These are phyloP conservation scores for Vitis hybrid DNA, from an alignment of 177 flowering plant genomes.

Conservation along the genomic window DNA sequence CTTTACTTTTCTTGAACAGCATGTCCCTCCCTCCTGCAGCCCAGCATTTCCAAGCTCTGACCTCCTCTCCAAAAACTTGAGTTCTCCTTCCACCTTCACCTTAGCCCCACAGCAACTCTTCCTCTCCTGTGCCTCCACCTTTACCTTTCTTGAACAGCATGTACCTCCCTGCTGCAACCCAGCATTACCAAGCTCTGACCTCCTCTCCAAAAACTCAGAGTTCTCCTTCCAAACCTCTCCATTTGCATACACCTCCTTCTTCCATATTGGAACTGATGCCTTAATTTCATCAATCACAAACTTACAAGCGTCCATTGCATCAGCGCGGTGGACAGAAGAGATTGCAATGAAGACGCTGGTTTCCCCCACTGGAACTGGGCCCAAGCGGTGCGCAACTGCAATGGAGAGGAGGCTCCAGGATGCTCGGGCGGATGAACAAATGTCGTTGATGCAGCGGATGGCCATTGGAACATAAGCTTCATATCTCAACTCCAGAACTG, in stretches of 20 bases:
- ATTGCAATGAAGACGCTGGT: conserved; percentile 89
- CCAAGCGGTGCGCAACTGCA: conserved; percentile 80
- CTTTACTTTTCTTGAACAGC: too few relatives aligned
- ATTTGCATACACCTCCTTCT: conserved; percentile 86
- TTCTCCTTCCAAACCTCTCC: conserved; percentile 99
- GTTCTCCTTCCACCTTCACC: too few relatives aligned
- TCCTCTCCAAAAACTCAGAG: conserved; percentile 74
- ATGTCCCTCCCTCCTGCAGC: too few relatives aligned
- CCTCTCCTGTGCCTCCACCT: too few relatives aligned
- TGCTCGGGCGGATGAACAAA: conserved; percentile 66
- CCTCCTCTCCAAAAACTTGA: too few relatives aligned
- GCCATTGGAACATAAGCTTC: conserved; percentile 96
- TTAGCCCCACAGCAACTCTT: too few relatives aligned
- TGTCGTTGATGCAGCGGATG: conserved; percentile 54
- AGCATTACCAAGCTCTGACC: conserved; percentile 33
- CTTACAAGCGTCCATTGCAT: conserved; percentile 80
- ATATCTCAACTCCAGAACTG: conserved; percentile 75
- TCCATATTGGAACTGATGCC: conserved; percentile 96
- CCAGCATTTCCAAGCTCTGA: too few relatives aligned
- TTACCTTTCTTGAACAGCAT: neutral
- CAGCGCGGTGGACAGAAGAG: conserved; percentile 79
- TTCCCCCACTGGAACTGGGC: conserved; percentile 82
- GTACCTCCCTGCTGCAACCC: neutral
- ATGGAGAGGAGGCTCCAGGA: conserved; percentile 62
- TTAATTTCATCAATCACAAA: conserved; percentile 87